phyloP scores from a whole-genome alignment of 2,329 filamentous ascomycete species.

The Alternaria alternata region DNA sequence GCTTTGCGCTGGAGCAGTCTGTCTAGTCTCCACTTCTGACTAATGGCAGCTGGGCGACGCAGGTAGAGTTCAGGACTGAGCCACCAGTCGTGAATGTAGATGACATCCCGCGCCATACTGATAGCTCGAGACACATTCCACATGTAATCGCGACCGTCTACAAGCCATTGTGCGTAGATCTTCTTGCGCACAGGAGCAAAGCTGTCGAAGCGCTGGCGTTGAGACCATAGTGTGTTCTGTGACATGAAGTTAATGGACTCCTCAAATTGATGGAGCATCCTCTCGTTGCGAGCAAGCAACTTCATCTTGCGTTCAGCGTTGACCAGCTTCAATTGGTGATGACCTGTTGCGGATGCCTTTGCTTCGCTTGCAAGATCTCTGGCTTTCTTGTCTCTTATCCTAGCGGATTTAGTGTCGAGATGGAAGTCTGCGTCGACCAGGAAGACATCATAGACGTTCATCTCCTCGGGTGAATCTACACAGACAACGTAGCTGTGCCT shows the following conservation, averaged over 20 bases:
- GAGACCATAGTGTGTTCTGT: constrained; percentile 80
- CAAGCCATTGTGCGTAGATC: constrained; percentile 94
- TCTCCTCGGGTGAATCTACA: constrained; percentile 97
- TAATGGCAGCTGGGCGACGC: constrained; percentile 91
- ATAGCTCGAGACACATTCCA: constrained; percentile 98
- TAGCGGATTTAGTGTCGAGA: constrained; percentile 74
- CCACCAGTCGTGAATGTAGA: constrained; percentile 99
- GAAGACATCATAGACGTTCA: constrained; percentile 99
- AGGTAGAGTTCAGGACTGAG: constrained; percentile 95
- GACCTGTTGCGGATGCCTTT: constrained; percentile 70
- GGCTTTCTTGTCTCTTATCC: constrained; percentile 61
- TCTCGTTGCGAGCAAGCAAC: constrained; percentile 88
- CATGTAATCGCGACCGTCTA: constrained; percentile 98
- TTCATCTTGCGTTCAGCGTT: constrained; percentile 94
- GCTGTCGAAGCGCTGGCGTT: constrained; percentile 86
- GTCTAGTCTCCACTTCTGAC: constrained; percentile 97
- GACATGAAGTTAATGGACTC: constrained; percentile 91
- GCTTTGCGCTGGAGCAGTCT: constrained; percentile 92
- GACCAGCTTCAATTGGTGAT: constrained; percentile 86
- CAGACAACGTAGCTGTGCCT: constrained; percentile 97
- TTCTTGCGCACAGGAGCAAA: constrained; percentile 88
- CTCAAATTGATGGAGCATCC: constrained; percentile 89
- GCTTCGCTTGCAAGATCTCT: constrained; percentile 71
- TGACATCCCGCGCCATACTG: constrained; percentile 95
- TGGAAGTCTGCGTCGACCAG: constrained; percentile 90